phyloP scores from a whole-genome alignment of 2,329 filamentous ascomycete species.

The Botrytis sinoallii region DNA sequence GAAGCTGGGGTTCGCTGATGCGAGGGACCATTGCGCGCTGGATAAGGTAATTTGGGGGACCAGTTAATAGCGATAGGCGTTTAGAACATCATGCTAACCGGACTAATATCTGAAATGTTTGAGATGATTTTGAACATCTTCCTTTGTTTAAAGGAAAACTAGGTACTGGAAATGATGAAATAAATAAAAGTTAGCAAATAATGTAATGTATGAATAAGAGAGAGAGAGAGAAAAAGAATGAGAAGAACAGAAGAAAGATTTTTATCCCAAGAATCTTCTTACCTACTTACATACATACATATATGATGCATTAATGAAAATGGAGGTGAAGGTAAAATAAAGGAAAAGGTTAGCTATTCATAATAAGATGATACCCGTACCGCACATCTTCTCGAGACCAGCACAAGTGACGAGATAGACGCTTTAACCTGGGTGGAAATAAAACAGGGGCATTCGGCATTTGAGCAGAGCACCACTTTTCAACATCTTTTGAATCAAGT shows the following conservation, averaged over 20 bases:
- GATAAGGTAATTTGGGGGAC: constrained; percentile 13
- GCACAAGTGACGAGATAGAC: constrained; percentile 11
- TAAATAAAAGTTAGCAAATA: not conserved
- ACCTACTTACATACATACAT: not conserved
- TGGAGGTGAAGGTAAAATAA: not conserved
- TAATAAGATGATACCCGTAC: not conserved
- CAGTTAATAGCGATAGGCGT: constrained; percentile 17
- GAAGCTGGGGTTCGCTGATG: constrained; percentile 26
- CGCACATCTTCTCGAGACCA: not conserved
- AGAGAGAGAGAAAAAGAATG: not conserved
- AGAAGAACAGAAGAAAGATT: not conserved
- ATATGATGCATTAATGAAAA: constrained; percentile 1
- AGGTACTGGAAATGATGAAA: too few relatives aligned
- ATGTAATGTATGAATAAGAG: not conserved
- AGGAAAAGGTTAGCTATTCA: not conserved
- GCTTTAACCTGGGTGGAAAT: constrained; percentile 13
- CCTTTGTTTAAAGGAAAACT: not conserved
- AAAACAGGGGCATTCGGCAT: constrained; percentile 7
- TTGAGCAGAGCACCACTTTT: constrained; percentile 1
- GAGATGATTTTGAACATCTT: constrained; percentile 6
- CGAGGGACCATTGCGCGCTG: constrained; percentile 29
- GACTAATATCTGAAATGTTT: not conserved
- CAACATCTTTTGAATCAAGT: not conserved
- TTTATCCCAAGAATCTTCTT: not conserved
- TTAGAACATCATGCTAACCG: constrained; percentile 13